Percentiles rank a stretch among this genome's conserved stretches.
These are phyloP conservation scores for Clonostachys rosea DNA, from an alignment of 2,329 filamentous ascomycete genomes.

Conservation along the genomic window DNA sequence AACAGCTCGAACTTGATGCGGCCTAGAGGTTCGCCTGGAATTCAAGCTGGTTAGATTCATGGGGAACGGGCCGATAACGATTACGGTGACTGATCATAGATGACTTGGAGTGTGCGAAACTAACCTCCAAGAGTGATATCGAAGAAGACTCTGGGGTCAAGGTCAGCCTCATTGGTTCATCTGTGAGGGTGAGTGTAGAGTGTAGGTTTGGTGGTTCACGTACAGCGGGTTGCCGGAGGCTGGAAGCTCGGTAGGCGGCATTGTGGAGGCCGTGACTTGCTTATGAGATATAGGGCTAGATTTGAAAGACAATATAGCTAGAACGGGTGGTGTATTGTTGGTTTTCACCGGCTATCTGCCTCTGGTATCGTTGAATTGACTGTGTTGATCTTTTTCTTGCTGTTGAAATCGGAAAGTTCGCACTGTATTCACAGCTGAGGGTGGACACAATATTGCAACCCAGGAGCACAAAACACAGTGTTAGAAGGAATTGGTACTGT, in stretches of 20 bases:
- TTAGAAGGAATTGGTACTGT: no score
- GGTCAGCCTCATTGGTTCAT: neutral
- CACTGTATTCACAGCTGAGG: no score
- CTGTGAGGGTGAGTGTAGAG: neutral
- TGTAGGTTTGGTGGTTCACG: conserved; percentile 11
- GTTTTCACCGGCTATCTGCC: no score
- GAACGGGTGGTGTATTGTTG: no score
- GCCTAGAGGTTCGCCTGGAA: conserved; percentile 74
- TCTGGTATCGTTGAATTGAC: no score
- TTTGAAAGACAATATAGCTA: no score
- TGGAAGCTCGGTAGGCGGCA: conserved; percentile 40
- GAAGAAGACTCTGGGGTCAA: conserved; percentile 58
- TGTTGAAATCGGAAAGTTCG: no score
- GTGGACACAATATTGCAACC: no score
- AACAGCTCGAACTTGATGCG: conserved; percentile 90
- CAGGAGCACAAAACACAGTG: no score
- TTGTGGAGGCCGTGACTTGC: conserved; percentile 8
- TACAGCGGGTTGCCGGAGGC: conserved; percentile 43
- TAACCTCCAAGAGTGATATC: conserved; percentile 75
- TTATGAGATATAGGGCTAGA: no score
- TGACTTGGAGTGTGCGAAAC: conserved; percentile 13
- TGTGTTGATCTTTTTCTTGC: no score
- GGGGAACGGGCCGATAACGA: neutral
- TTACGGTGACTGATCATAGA: neutral
- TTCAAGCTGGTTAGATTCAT: neutral